These are phyloP conservation scores for Sicyos edulis DNA, from an alignment of 306 rosid genomes.

Conservation along the genomic window DNA sequence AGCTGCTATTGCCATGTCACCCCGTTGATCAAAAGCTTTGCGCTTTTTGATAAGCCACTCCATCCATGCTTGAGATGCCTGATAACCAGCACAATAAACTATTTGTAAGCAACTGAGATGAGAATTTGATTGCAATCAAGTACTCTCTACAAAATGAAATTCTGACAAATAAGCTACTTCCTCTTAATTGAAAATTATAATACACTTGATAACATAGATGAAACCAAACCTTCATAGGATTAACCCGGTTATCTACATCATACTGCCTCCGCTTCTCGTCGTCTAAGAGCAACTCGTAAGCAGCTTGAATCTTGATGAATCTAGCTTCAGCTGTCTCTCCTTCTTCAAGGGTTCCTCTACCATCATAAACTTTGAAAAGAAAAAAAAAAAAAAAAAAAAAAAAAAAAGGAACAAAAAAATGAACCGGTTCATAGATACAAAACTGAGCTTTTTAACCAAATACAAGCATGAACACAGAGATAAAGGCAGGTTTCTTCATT, in stretches of 20 bases:
- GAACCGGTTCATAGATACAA: constrained; percentile 13
- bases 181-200: background rate
- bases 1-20: constrained; percentile 93
- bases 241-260: constrained; percentile 75
- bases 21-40: constrained; percentile 90
- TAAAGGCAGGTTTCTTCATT: background rate
- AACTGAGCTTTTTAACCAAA: constrained; percentile 10
- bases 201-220: background rate
- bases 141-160: background rate
- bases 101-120: constrained; percentile 14
- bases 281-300: constrained; percentile 79
- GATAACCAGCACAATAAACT: constrained; percentile 24
- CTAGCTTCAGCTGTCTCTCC: constrained; percentile 95
- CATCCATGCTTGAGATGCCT: constrained; percentile 99
- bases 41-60: constrained; percentile 91
- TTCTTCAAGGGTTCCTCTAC: constrained; percentile 85
- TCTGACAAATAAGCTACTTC: background rate
- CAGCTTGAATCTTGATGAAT: constrained; percentile 95
- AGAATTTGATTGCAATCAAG: background rate
- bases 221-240: constrained; percentile 82
- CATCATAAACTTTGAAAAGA: constrained; percentile 51
- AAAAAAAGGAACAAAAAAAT: background rate
- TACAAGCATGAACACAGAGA: constrained; percentile 4
- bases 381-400: too few relatives aligned
- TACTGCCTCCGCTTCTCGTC: constrained; percentile 56